Base-by-base conservation (phyloP, 768 basidiomycete species). In the Crucibulum laeve region DNA sequence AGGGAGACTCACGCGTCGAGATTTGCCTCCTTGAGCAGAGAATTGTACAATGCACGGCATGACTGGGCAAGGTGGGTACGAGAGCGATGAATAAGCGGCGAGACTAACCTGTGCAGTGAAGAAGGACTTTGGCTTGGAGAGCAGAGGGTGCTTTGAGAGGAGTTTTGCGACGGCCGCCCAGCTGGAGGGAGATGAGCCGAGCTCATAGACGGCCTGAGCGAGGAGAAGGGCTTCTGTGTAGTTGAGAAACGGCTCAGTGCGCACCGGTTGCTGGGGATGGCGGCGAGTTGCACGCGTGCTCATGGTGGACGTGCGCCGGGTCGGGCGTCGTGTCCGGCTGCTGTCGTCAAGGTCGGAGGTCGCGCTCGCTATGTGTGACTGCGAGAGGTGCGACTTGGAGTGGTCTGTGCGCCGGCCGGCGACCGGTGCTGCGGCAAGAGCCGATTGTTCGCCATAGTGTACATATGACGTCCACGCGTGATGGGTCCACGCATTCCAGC, bases 201-300 rank as follows among this genome's bases (percentile, higher is more conserved):
- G 71, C 57, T 93, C 88, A 63, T 88, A 88, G 33, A 90, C 83
- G 0, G 90, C 83, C 64, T 96, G 93, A 1, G 91, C 80, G 38
- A 95, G 75, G 22, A 96, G 65, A 39, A 96, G 82, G 44, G 79
- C 72, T 64, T 94, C 91, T 42, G 87, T 59, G 53, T 51, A 54
- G 32, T 50, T 60, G 32, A 60, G 53, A 25, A 58, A 45, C 18
- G 54, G 46, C 10, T 50, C 50, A 19, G 35, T 14, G n/a, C 25
- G 34, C 32, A 47, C 37, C 43, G 41, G 48, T 48, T 50, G 43
- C 57, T 56, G 36, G 56, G 48, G 22, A 63, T 53, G 19, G 36
- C 19, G 19, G 19, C 8, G 8, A 11, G 18, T 37, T 37, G 10
- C 45, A 43, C 38, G 47, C 25, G 44, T 50, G 53, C 40, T 39